Base-by-base conservation (phyloP, 139 green algal genomes). In the Chlorella ohadii region DNA sequence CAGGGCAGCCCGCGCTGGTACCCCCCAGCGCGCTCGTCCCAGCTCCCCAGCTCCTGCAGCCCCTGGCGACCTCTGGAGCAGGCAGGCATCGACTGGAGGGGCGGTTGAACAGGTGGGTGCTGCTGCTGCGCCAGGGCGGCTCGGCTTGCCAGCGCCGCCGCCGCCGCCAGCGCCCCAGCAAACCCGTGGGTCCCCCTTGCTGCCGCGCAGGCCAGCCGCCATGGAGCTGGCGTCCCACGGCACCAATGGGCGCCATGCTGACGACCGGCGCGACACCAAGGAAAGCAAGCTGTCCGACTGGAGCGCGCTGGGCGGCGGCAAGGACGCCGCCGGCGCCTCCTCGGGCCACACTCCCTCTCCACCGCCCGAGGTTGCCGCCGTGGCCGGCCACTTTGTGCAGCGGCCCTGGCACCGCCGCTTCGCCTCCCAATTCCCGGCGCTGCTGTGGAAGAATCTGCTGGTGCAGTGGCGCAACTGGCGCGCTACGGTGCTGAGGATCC, bases 391-490 rank as follows among this genome's bases (percentile, higher is more conserved):
- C n/a, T 71, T 71, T 41, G n/a, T 56, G 39, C 70, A 59, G 25
- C 59, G n/a, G 33, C 59, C 76, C 38, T 82, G 57, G 57, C 59
- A 59, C 36, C 34, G 28, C 22, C 76, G 76, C 23, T 82, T 82
- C 56, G 38, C 34, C 57, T 56, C 36, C 36, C 76, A 81, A 56
- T 28, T 70, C 19, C 9, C 13, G 27, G 55, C 20, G 28, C 34
- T 47, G 47, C n/a, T 65, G 47, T 23, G 19, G 27, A 91, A 91
- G 33, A 85, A 91, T 31, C 5, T 78, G 23, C 76, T 90, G 33
- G 86, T 88, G 4, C 82, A 79, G 12, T 96, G 89, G 88, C 89
- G 96, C 39, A 99, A 96, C 89, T 74, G 88, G n/a, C 84, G 88
- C 0, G 79, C 96, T 5, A 98, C 94, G 0, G 13, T 92, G 0